Evolutionary conservation across 768 basidiomycete species (phyloP).

Genomic region (Tremella fuciformis): DNA sequence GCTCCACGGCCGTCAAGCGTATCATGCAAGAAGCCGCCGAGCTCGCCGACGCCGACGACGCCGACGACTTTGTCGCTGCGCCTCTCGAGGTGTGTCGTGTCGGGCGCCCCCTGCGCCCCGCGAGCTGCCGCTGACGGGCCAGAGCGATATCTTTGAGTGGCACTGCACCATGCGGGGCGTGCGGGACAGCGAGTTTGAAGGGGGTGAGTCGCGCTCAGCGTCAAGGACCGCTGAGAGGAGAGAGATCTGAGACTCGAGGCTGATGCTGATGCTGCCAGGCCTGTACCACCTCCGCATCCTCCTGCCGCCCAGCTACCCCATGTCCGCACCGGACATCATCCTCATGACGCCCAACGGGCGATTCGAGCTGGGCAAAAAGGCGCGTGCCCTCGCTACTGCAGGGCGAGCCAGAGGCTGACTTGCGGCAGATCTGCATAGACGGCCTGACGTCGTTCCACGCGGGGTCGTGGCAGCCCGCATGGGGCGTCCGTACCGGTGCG

Average conservation of each 20-base stretch:
- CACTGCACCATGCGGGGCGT: conserved; percentile 95
- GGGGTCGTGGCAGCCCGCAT: conserved; percentile 96
- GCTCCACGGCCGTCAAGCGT: conserved; percentile 75
- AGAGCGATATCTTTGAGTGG: conserved; percentile 66
- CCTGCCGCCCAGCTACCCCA: conserved; percentile 90
- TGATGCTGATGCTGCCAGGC: conserved; percentile 28
- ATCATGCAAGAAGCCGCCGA: conserved; percentile 96
- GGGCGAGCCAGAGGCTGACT: conserved; percentile 22
- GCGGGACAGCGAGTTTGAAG: conserved; percentile 82
- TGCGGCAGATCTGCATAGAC: conserved; percentile 51
- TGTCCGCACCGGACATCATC: conserved; percentile 92
- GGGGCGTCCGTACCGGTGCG: conserved; percentile 84
- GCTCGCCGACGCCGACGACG: conserved; percentile 64
- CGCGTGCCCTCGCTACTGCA: conserved; percentile 39
- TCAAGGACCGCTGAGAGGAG: not conserved
- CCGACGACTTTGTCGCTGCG: conserved; percentile 73
- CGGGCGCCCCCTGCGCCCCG: not conserved
- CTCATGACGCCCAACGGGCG: conserved; percentile 95
- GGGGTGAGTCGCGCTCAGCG: conserved; percentile 58
- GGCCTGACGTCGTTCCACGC: conserved; percentile 64
- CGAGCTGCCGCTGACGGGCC: conserved; percentile 3
- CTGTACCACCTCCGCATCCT: conserved; percentile 93
- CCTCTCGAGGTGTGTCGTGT: conserved; percentile 66
- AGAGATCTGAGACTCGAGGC: no score
- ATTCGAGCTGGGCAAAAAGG: conserved; percentile 94